Evolutionary conservation across 352 stramenopile species (phyloP), one percentile per base, ranked within the genome.

Genomic region (Phytopythium litorale): DNA sequence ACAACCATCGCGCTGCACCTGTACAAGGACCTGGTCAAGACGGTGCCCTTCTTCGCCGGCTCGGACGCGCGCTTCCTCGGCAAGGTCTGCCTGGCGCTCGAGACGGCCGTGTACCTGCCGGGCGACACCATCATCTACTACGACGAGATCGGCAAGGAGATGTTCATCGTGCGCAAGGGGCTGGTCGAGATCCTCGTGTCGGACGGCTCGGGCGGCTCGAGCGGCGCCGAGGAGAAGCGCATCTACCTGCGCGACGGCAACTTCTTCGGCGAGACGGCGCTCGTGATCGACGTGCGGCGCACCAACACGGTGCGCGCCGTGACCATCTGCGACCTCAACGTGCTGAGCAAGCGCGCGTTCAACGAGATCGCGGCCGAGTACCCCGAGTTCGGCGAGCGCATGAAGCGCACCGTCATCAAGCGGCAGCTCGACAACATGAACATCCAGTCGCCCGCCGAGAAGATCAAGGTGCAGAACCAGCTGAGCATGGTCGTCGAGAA

Each of bases 131-230:
- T 91, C 57, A 92, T 94, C 63, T 89, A 91, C 66, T 83, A 78
- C 54, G 79, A 92, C 51, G 80, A 92, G 38, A 88, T 92, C 18
- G 86, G 85, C 60, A 89, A 88, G 60, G 82, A 92, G 61, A 92
- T 95, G 81, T 95, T 93, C 62, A 92, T 96, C 49, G 76, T 95
- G 8, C 80, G 79, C n/a, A 90, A 89, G 65, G 87, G 87, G 0
- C 66, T 92, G n/a, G 84, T 94, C 0, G 78, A 89, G 55, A 87
- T 96, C 56, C 46, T 89, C 12, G 75, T 94, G 18, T 74, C 76
- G 13, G 80, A 88, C 19, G 60, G 50, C 2, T 64, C 68, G 8
- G 78, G 81, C 53, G 50, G 25, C 32, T 40, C 7, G 25, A 35
- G 28, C 18, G 30, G 28, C 12, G 32, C 32, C 11, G 52, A 61